phyloP scores from a whole-genome alignment of 768 basidiomycete genomes.

The Hirschioporus abietinus region DNA sequence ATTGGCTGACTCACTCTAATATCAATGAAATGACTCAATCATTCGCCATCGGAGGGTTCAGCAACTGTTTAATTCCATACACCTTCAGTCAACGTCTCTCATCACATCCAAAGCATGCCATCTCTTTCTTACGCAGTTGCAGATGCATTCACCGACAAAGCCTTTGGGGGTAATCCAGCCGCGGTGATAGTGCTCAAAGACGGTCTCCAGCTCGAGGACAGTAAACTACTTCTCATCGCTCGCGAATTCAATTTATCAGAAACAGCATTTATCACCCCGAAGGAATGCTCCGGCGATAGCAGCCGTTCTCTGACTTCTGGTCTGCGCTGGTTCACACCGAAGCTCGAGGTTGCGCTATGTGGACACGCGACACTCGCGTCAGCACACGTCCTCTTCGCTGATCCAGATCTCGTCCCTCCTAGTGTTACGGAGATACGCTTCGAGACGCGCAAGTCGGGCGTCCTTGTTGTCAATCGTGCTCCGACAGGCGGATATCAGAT shows the following conservation, averaged over 20 bases:
- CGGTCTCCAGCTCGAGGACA: constrained; percentile 15
- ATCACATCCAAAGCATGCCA: neutral
- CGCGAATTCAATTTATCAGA: constrained; percentile 44
- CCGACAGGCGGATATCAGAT: constrained; percentile 26
- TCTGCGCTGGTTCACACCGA: constrained; percentile 36
- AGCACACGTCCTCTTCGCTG: constrained; percentile 30
- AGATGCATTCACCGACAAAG: constrained; percentile 38
- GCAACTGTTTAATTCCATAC: too few species aligned
- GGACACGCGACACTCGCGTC: constrained; percentile 43
- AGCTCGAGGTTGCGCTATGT: constrained; percentile 31
- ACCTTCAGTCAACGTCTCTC: neutral
- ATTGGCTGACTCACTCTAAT: too few species aligned
- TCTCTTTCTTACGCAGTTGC: constrained; percentile 21
- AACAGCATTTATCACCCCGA: constrained; percentile 28
- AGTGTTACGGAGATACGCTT: constrained; percentile 15
- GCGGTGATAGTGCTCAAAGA: constrained; percentile 29
- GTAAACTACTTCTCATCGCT: constrained; percentile 29
- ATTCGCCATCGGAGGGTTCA: too few species aligned
- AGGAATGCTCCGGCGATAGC: constrained; percentile 16
- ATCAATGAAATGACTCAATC: too few species aligned
- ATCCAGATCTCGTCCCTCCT: constrained; percentile 1
- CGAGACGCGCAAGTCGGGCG: constrained; percentile 22
- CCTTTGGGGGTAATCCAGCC: constrained; percentile 43
- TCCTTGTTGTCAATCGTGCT: constrained; percentile 27
- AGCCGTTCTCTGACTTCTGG: constrained; percentile 24